These are phyloP conservation scores for Cantharellus anzutake DNA, from an alignment of 768 basidiomycete species.

Conservation along the genomic window DNA sequence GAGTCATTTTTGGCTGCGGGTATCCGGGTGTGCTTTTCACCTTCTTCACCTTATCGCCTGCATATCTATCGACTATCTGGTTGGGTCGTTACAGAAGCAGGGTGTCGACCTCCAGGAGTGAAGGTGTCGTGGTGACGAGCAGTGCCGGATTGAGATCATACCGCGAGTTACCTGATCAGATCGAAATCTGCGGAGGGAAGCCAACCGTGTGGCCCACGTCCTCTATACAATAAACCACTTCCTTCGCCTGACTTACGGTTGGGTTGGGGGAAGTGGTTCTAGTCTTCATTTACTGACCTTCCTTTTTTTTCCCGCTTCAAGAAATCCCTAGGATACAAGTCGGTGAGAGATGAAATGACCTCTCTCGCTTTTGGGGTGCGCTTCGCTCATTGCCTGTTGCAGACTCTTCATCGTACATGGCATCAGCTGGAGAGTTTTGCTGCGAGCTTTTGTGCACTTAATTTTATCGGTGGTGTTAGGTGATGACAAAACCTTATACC, in stretches of 20 bases:
- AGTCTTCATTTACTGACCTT: slow-evolving; percentile 30
- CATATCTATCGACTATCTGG: background rate
- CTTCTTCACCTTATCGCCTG: slow-evolving; percentile 9
- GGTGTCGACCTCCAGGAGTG: slow-evolving; percentile 14
- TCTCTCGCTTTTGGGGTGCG: slow-evolving; percentile 9
- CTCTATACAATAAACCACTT: slow-evolving; percentile 23
- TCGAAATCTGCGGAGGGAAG: slow-evolving; percentile 95
- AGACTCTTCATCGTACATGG: slow-evolving; percentile 83
- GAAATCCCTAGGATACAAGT: slow-evolving; percentile 65
- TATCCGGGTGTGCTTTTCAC: slow-evolving; percentile 36
- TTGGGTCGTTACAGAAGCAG: slow-evolving; percentile 10
- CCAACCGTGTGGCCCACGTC: slow-evolving; percentile 26
- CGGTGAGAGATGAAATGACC: slow-evolving; percentile 23
- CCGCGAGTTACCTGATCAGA: slow-evolving; percentile 94
- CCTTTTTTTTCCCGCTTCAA: slow-evolving; percentile 18
- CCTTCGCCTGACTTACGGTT: slow-evolving; percentile 18
- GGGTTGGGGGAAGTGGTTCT: slow-evolving; percentile 15
- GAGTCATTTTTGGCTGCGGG: slow-evolving; percentile 64
- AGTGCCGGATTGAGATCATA: slow-evolving; percentile 79
- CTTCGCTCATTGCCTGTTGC: background rate
- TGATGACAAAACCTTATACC: slow-evolving; percentile 14
- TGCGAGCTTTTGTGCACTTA: slow-evolving; percentile 74
- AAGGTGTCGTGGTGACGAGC: slow-evolving; percentile 13
- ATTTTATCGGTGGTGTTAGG: slow-evolving; percentile 81
- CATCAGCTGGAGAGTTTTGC: slow-evolving; percentile 68